phyloP scores from a whole-genome alignment of 192 early-diverging fungal species.

The Coemansia reversa region DNA sequence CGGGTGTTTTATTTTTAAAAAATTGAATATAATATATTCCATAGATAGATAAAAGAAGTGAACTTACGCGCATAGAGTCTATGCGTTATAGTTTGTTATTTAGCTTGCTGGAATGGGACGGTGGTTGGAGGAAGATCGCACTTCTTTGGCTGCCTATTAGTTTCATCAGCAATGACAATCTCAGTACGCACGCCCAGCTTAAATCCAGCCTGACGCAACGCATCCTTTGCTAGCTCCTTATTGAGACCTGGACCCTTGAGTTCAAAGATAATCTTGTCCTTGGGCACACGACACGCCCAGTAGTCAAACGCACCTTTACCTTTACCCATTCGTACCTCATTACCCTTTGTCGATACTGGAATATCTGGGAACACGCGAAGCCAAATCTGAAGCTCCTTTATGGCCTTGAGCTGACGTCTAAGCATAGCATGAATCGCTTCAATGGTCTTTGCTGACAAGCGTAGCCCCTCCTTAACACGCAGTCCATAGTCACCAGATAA shows the following conservation, averaged over 20 bases:
- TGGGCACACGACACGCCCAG: conserved; percentile 86
- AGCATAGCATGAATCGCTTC: conserved; percentile 72
- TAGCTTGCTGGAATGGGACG: conserved; percentile 51
- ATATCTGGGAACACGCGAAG: conserved; percentile 89
- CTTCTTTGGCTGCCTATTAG: conserved; percentile 50
- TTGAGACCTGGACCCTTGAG: conserved; percentile 74
- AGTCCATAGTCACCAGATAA: conserved; percentile 91
- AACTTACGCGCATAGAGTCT: background rate
- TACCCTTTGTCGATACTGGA: conserved; percentile 88
- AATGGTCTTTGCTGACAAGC: conserved; percentile 80
- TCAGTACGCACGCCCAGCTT: conserved; percentile 49
- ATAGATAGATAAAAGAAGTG: background rate
- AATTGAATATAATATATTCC: background rate
- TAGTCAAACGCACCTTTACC: conserved; percentile 94
- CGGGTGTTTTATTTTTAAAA: conserved; percentile 72
- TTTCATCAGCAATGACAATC: conserved; percentile 41
- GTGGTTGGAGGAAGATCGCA: conserved; percentile 38
- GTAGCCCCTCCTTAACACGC: conserved; percentile 79
- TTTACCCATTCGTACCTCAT: conserved; percentile 95
- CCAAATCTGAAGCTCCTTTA: conserved; percentile 85
- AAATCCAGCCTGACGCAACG: conserved; percentile 48
- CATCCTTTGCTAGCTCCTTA: conserved; percentile 60
- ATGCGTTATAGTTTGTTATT: conserved; percentile 12
- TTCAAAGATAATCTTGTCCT: conserved; percentile 89
- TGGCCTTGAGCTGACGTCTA: conserved; percentile 76